phyloP scores from a whole-genome alignment of 805 yeast species.

The Wickerhamiella australiensis region DNA sequence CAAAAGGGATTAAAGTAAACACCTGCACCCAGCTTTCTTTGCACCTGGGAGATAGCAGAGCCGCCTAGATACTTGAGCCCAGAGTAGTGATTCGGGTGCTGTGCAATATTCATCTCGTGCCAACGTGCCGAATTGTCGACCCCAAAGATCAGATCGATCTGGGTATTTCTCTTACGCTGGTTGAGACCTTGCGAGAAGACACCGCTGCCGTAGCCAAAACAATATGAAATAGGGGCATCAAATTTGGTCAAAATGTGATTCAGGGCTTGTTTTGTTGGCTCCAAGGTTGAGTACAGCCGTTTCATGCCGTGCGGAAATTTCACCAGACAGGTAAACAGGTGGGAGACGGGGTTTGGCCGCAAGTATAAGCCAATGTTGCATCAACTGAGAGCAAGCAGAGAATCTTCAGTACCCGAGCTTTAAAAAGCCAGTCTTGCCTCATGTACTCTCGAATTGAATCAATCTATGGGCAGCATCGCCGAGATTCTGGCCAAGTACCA shows the following conservation, averaged over 20 bases:
- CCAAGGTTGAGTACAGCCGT: background rate
- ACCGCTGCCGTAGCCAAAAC: conserved; percentile 93
- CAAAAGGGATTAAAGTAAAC: conserved; percentile 90
- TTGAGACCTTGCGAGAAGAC: conserved; percentile 64
- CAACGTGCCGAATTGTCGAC: conserved; percentile 65
- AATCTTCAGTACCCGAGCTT: too few relatives aligned
- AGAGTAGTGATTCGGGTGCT: conserved; percentile 69
- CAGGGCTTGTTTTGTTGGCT: conserved; percentile 23
- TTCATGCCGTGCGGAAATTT: background rate
- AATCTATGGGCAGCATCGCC: too few relatives aligned
- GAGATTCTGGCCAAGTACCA: too few relatives aligned
- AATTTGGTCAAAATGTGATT: conserved; percentile 43
- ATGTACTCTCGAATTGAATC: too few relatives aligned
- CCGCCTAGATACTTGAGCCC: conserved; percentile 49
- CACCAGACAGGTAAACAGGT: background rate
- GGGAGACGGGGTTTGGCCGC: background rate
- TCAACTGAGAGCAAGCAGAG: too few relatives aligned
- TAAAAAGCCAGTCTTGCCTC: too few relatives aligned
- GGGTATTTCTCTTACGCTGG: conserved; percentile 35
- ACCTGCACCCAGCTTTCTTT: conserved; percentile 63
- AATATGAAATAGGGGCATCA: conserved; percentile 58
- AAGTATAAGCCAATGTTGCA: too few relatives aligned
- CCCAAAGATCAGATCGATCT: conserved; percentile 74
- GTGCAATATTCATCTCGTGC: conserved; percentile 60
- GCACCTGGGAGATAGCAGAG: conserved; percentile 43